Evolutionary conservation across 768 basidiomycete species (phyloP).

Genomic region (Tephrocybe sp.): DNA sequence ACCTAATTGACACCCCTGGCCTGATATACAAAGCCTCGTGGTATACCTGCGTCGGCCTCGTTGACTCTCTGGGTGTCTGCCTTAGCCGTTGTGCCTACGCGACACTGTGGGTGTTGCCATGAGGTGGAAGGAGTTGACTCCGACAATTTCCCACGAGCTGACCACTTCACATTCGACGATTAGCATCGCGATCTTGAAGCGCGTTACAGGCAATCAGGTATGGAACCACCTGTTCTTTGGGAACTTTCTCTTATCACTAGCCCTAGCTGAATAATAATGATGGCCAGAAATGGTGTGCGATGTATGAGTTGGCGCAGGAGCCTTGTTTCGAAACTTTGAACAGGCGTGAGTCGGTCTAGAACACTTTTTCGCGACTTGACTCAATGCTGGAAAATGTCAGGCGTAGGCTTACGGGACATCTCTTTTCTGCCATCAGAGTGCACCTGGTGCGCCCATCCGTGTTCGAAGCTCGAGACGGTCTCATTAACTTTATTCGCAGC

Average conservation of each 20-base stretch:
- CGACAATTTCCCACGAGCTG: background rate
- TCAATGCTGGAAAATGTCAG: background rate
- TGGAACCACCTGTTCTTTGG: background rate
- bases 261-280: constrained; percentile 10
- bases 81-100: background rate
- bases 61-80: too few relatives aligned
- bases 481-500: constrained; percentile 17
- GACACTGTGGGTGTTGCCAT: background rate
- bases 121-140: background rate
- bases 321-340: constrained; percentile 8
- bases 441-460: constrained; percentile 19
- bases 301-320: background rate
- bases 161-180: background rate
- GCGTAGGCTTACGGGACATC: background rate
- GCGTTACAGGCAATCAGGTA: background rate
- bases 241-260: background rate
- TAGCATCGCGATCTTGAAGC: background rate
- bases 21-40: too few relatives aligned
- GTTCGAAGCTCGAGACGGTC: background rate
- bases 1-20: too few relatives aligned
- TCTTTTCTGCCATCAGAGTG: constrained; percentile 13
- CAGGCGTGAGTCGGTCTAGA: constrained; percentile 3
- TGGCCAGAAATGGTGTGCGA: constrained; percentile 11
- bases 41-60: too few relatives aligned
- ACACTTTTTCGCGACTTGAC: background rate